Conservation (phyloP, 768 basidiomycete species). For the Mycena haematopus region DNA sequence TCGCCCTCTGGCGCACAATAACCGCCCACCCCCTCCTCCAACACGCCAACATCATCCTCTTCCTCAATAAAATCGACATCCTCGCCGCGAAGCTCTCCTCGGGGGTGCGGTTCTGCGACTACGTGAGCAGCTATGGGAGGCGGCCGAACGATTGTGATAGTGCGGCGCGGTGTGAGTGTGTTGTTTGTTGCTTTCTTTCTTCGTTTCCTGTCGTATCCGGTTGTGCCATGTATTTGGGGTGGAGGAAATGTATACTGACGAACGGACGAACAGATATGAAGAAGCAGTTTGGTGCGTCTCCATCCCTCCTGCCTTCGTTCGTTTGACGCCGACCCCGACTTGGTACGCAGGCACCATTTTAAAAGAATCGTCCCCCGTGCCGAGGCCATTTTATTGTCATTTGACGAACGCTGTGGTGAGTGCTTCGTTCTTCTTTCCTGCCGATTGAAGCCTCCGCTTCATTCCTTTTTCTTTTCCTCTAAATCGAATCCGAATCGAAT, state of each 20-base stretch:
- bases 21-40: constrained; percentile 67
- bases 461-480: too few relatives aligned
- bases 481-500: too few relatives aligned
- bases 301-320: neutral
- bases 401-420: constrained; percentile 72
- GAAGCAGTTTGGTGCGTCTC: constrained; percentile 64
- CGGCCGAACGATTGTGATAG: constrained; percentile 70
- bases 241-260: too few relatives aligned
- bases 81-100: constrained; percentile 63
- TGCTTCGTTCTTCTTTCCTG: constrained; percentile 34
- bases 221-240: too few relatives aligned
- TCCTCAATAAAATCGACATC: constrained; percentile 79
- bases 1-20: constrained; percentile 73
- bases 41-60: constrained; percentile 68
- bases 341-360: constrained; percentile 51
- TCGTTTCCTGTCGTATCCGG: too few relatives aligned
- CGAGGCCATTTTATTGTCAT: constrained; percentile 71
- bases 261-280: constrained; percentile 58
- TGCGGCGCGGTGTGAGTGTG: constrained; percentile 61
- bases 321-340: neutral
- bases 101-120: constrained; percentile 65
- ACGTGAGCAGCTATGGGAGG: constrained; percentile 67
- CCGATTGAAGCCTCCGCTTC: too few relatives aligned
- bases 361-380: constrained; percentile 63
- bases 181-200: neutral